Evolutionary conservation across 306 rosid species (phyloP), one percentile per base, ranked within the genome.

Genomic region (Sindora glabra): DNA sequence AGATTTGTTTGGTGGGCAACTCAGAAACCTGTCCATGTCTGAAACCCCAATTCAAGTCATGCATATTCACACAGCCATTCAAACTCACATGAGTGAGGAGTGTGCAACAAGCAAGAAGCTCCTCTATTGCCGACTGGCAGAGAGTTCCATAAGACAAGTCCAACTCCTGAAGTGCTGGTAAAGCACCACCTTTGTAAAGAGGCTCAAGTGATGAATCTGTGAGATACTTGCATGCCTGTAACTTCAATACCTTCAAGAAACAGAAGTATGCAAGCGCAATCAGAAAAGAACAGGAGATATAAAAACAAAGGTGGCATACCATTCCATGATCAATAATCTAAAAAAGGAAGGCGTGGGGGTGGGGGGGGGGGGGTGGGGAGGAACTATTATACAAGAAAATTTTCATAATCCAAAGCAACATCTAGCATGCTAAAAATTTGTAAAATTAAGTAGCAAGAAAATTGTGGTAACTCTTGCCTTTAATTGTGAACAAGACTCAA

Each of bases 21-120:
- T 71, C 76, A 21, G 72, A 41, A 49, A 70, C 67, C 69, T 73
- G 57, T 32, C 69, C 77, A 27, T 10, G 62, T 58, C 77, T 66
- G 57, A 51, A 66, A 47, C 83, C 95, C 99, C 99, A 94, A 64
- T 86, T 86, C 60, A 94, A 85, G 65, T 94, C 99, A 74, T 84
- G 97, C 99, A 94, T 84, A 71, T 94, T 86, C 52, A 60, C 84
- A 74, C 99, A 94, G 65, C 99, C 99, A 79, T 89, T 94, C 81
- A 94, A 72, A 88, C 97, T 94, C 83, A 94, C 84, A 59, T 78
- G 99, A 10, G 90, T 94, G 21, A 94, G 91, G 71, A 78, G 97
- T 0, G 76, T 82, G 77, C 99, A 86, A 75, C 95, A 86, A 60
- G 95, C 80, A 59, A 94, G 90, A 77, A 94, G 99, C 79, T 94